Base-by-base conservation (phyloP, 2,329 filamentous ascomycete genomes). In the Parastagonospora nodorum region DNA sequence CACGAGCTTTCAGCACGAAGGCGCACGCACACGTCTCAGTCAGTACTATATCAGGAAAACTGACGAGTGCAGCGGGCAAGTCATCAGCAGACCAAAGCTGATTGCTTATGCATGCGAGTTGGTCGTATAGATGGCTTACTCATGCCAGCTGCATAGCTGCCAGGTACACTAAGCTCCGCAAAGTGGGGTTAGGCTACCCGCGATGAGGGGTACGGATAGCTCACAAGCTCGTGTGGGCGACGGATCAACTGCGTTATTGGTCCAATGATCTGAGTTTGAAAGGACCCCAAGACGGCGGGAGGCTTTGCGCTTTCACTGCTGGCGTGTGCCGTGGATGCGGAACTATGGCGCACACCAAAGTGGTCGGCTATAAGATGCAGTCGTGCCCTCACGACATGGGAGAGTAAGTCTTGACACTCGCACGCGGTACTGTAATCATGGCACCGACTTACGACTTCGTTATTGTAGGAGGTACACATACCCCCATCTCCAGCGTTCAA, bases 401-500 rank as follows among this genome's bases (percentile, higher is more conserved):
- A 33, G 8, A 33, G 12, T n/a, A 14, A n/a, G 32, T 33, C 32
- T 33, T 33, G 5, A 27, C 36, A n/a, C n/a, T n/a, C n/a, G n/a
- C n/a, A n/a, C n/a, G n/a, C n/a, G n/a, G 2, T 11, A 14, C 15
- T 35, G 32, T 35, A 14, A 35, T 1, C 12, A 68, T 68, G 64
- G 27, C 53, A 32, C 32, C 40, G n/a, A 44, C 50, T 9, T 72
- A 64, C 38, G 74, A 76, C 48, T 76, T 76, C 48, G 67, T 77
- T 29, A 67, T 77, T n/a, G 71, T 77, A 29, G 75, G 75, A 42
- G 71, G 75, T 75, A 63, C 12, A 31, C 16, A 19, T 24, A 27
- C 19, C 14, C 3, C 8, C 14, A 27, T 4, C 7, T 35, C 12
- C 38, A 36, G 30, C 5, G 43, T 28, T 5, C 2, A 16, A 29